Percentiles rank a stretch among this genome's conserved stretches.
phyloP scores from a whole-genome alignment of 495 filamentous ascomycete genomes.

The Usnea hakonensis region DNA sequence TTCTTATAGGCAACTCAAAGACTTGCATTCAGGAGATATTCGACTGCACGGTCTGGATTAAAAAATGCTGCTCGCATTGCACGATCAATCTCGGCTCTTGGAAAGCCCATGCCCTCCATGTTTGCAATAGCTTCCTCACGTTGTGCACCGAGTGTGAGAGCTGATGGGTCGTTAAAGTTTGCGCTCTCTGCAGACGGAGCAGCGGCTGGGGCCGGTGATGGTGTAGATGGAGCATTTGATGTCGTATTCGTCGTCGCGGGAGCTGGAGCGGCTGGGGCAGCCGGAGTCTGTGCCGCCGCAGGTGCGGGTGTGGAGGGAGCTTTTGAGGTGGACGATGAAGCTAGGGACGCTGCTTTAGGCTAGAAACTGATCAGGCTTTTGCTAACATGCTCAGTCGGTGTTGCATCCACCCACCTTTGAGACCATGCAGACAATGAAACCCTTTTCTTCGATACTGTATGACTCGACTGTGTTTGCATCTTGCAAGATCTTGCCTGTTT shows the following conservation, averaged over 20 bases:
- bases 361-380: conserved; percentile 21
- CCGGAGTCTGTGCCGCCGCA: conserved; percentile 50
- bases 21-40: conserved; percentile 84
- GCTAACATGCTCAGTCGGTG: conserved; percentile 12
- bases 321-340: conserved; percentile 47
- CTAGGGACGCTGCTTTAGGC: conserved; percentile 63
- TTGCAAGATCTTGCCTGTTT: conserved; percentile 87
- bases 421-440: conserved; percentile 95
- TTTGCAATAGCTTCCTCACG: conserved; percentile 80
- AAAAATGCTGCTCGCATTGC: conserved; percentile 94
- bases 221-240: conserved; percentile 50
- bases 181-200: conserved; percentile 32
- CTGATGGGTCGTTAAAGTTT: conserved; percentile 65
- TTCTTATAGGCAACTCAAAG: not conserved
- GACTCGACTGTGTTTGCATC: conserved; percentile 92
- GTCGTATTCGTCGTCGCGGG: conserved; percentile 35
- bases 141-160: conserved; percentile 74
- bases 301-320: conserved; percentile 65
- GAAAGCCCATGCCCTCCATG: conserved; percentile 96
- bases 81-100: conserved; percentile 73
- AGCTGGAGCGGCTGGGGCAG: conserved; percentile 50
- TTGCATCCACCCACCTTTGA: conserved; percentile 63
- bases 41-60: conserved; percentile 94
- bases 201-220: conserved; percentile 55
- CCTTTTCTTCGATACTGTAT: conserved; percentile 98